Base-by-base conservation (phyloP, 2,329 filamentous ascomycete genomes). In the Aureobasidium sp. region DNA sequence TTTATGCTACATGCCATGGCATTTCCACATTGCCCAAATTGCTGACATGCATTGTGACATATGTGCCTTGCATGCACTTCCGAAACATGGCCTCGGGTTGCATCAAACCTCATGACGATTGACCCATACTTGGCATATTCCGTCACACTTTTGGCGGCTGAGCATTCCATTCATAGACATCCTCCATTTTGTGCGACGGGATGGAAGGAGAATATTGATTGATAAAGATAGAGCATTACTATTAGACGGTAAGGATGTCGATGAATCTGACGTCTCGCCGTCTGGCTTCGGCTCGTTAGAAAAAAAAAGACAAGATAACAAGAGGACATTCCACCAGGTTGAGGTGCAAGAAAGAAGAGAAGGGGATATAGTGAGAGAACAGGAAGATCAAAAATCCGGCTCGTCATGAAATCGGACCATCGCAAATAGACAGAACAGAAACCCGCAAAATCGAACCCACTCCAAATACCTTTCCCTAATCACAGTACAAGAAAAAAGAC, bases 231-330 rank as follows among this genome's bases (percentile, higher is more conserved):
- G 44, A 60, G 57, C 57, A 50, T 60, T 50, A 59, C 29, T 34
- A 59, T 59, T 59, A 59, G 55, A 59, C 55, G 55, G 57, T 51
- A 60, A 60, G 46, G 26, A 60, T 60, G 46, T 51, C 46, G 46
- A 59, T 32, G 13, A 7, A 57, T 46, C 41, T 57, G 53, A 56
- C 52, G 24, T 56, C 52, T 34, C 29, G 55, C 55, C 55, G 55
- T 17, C 55, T 59, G 55, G 55, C 27, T 59, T 59, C 55, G 55
- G 55, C 55, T 59, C 55, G n/a, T 48, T 20, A 37, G n/a, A 37
- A 36, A 36, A 27, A n/a, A 26, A 26, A 32, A 37, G 50, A 26
- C 17, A 32, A 37, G 50, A 17, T 44, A 27, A 10, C 50, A 20
- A 59, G 48, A 10, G 29, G 29, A 29, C 55, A 46, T n/a, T 50